phyloP scores from a whole-genome alignment of 345 rosid species.

The Tarenaya hassleriana region DNA sequence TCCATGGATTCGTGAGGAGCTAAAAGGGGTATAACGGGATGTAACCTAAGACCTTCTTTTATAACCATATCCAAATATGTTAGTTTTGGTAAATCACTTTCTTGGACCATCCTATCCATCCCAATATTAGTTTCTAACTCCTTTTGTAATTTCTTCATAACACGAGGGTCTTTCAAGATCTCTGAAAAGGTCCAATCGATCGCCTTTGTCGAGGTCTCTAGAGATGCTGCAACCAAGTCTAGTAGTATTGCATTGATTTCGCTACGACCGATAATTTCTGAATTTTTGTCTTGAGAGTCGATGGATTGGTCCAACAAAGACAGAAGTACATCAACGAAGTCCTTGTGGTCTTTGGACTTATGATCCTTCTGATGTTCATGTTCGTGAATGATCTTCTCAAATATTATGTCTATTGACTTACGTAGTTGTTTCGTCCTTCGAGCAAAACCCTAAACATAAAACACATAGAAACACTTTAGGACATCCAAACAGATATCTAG shows the following conservation, averaged over 20 bases:
- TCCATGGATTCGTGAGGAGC: conserved; percentile 20
- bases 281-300: not conserved
- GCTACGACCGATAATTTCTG: conserved; percentile 9
- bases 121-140: conserved; percentile 26
- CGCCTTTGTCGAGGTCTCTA: conserved; percentile 15
- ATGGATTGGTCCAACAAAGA: conserved; percentile 11
- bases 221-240: conserved; percentile 24
- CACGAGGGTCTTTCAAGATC: conserved; percentile 20
- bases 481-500: no score
- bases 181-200: conserved; percentile 34
- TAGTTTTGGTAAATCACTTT: conserved; percentile 14
- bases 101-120: conserved; percentile 24
- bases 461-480: no score
- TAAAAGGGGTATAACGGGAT: conserved; percentile 17
- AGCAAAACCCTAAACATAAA: no score
- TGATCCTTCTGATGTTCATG: no score
- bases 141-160: not conserved
- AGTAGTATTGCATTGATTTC: conserved; percentile 26
- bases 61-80: conserved; percentile 14
- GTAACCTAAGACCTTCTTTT: conserved; percentile 11
- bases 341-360: not conserved
- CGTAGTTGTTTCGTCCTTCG: no score
- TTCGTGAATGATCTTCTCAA: no score
- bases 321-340: conserved; percentile 26
- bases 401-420: no score